Evolutionary conservation across 208 protist species (phyloP), one percentile per base, ranked within the genome.

Genomic region (Trichomonas tenax): DNA sequence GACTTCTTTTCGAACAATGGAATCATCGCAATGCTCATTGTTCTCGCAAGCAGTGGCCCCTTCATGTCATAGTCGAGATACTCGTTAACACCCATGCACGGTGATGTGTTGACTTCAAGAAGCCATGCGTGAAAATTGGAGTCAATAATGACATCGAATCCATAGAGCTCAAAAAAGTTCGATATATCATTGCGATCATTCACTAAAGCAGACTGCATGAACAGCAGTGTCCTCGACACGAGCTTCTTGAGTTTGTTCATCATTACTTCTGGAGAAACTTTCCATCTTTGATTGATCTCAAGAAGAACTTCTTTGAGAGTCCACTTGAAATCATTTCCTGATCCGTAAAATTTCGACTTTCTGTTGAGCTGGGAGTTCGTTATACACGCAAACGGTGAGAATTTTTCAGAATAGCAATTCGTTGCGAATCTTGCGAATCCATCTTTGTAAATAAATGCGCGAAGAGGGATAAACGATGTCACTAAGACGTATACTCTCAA

Each of bases 401-500:
- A 34, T 38, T 34, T 63, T 6, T 21, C 31, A 45, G 84, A 44
- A 82, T 96, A 96, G 36, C 38, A 95, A 10, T 96, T 84, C 11
- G 96, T 96, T 45, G 96, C 96, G 63, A 96, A 96, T 38, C 96
- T 38, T 15, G 82, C 36, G 11, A 96, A 23, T 40, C 96, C 96
- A 21, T 96, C 96, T 58, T 96, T n/a, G 82, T 96, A 96, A 34
- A 97, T 14, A 81, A 96, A 97, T 6, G 95, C 95, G 31, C 96
- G 96, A 45, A 97, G 96, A 82, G 97, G 97, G 3, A 23, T 6
- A 81, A 96, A 84, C 40, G 41, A 58, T 4, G 95, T 96, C 26
- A 97, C 96, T 0, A 97, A 41, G 15, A 97, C 97, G 82, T 97
- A 97, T 34, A 97, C 26, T 15, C 97, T 21, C 14, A 97, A 81